Conservation (phyloP, 305 asterid genomes). For the Fraxinus nigra region DNA sequence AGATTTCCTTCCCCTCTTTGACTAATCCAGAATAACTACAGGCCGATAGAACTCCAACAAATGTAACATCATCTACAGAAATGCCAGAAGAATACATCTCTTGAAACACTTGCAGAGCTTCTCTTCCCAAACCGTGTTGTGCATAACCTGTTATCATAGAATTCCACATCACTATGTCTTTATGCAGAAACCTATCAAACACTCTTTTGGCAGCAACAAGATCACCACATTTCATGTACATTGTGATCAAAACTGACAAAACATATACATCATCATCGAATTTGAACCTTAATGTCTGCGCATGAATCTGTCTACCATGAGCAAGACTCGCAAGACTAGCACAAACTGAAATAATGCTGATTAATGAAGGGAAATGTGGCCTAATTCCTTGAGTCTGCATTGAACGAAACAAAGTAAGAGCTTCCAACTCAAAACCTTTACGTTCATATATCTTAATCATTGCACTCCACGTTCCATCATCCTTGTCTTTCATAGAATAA, state of each 20-base stretch:
- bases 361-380: slow-evolving; percentile 54
- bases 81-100: slow-evolving; percentile 47
- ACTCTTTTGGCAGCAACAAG: slow-evolving; percentile 47
- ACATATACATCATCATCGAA: slow-evolving; percentile 48
- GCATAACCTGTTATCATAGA: slow-evolving; percentile 67
- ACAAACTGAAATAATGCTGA: slow-evolving; percentile 59
- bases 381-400: slow-evolving; percentile 53
- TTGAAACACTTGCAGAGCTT: slow-evolving; percentile 45
- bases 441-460: slow-evolving; percentile 63
- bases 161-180: slow-evolving; percentile 65
- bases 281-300: slow-evolving; percentile 43
- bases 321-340: slow-evolving; percentile 60
- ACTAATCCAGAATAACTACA: slow-evolving; percentile 73
- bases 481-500: slow-evolving; percentile 54
- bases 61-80: slow-evolving; percentile 46
- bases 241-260: slow-evolving; percentile 53
- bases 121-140: slow-evolving; percentile 59
- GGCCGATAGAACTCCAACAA: slow-evolving; percentile 60
- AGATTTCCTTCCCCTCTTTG: slow-evolving; percentile 60
- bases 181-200: slow-evolving; percentile 43
- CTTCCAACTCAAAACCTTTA: slow-evolving; percentile 56
- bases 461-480: slow-evolving; percentile 57
- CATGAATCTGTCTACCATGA: slow-evolving; percentile 67
- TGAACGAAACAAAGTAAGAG: slow-evolving; percentile 46
- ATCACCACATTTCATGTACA: slow-evolving; percentile 71